phyloP scores from a whole-genome alignment of 2,329 filamentous ascomycete species.

The Penicillium janthinellum region DNA sequence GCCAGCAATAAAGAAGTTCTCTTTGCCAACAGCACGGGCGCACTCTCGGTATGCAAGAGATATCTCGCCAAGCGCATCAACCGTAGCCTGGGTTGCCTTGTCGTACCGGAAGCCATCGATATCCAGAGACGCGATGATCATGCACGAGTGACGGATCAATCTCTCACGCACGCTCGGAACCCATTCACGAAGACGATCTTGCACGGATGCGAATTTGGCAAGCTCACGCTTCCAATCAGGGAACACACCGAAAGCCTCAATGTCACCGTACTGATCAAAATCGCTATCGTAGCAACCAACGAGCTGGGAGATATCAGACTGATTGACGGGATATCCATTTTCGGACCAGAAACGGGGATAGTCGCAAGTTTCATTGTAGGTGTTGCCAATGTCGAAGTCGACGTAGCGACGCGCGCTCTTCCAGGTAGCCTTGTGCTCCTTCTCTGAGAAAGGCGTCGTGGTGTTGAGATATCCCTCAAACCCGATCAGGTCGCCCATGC shows the following conservation, averaged over 20 bases:
- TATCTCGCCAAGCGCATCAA: conserved; percentile 63
- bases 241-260: conserved; percentile 64
- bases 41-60: conserved; percentile 61
- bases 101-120: conserved; percentile 69
- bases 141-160: conserved; percentile 63
- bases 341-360: conserved; percentile 66
- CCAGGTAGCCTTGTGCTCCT: conserved; percentile 60
- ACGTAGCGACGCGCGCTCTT: conserved; percentile 58
- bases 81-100: conserved; percentile 65
- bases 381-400: conserved; percentile 59
- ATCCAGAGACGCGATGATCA: conserved; percentile 62
- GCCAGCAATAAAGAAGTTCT: conserved; percentile 66
- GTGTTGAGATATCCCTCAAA: conserved; percentile 63
- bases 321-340: conserved; percentile 54
- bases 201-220: conserved; percentile 66
- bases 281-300: conserved; percentile 64
- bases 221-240: conserved; percentile 65
- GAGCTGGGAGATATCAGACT: conserved; percentile 50
- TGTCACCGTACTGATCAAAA: conserved; percentile 67
- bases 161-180: conserved; percentile 58
- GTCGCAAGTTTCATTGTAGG: conserved; percentile 55
- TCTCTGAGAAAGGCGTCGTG: conserved; percentile 57
- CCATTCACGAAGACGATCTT: conserved; percentile 69
- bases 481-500: conserved; percentile 63
- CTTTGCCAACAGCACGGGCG: conserved; percentile 57